A percentile compares a stretch with the other conserved stretches of the same genome.
These are phyloP conservation scores for Candida sanyiensis DNA, from an alignment of 805 yeast genomes.

Conservation along the genomic window DNA sequence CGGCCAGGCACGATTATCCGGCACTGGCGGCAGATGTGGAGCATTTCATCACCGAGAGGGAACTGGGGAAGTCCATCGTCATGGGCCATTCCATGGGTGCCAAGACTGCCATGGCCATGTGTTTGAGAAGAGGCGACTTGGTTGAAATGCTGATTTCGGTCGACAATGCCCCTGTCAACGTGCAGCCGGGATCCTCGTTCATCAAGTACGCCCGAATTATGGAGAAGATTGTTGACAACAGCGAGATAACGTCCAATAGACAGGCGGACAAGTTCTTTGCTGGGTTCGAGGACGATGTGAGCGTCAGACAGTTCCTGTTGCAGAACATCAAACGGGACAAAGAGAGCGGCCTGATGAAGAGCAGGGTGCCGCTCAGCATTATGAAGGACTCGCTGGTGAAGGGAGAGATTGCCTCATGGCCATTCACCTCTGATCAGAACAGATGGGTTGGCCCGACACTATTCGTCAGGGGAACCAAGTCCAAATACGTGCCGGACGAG, in stretches of 20 bases:
- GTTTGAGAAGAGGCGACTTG: constrained; percentile 58
- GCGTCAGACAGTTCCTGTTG: constrained; percentile 70
- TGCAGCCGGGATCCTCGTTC: constrained; percentile 53
- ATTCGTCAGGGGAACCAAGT: constrained; percentile 73
- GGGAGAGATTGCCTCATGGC: constrained; percentile 72
- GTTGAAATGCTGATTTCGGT: constrained; percentile 65
- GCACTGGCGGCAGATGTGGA: constrained; percentile 85
- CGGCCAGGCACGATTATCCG: constrained; percentile 66
- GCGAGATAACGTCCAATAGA: constrained; percentile 41
- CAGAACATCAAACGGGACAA: constrained; percentile 54
- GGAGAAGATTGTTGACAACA: constrained; percentile 46
- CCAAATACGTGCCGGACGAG: constrained; percentile 80
- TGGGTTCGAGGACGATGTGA: constrained; percentile 52
- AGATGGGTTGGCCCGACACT: constrained; percentile 69
- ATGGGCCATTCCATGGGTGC: constrained; percentile 93
- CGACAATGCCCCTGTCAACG: constrained; percentile 84
- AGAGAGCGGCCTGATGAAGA: constrained; percentile 28
- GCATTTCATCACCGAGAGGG: constrained; percentile 44
- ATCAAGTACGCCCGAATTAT: constrained; percentile 61
- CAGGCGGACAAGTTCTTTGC: constrained; percentile 65
- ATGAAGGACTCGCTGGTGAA: constrained; percentile 59
- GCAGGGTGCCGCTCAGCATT: constrained; percentile 61
- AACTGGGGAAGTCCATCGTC: constrained; percentile 45
- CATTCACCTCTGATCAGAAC: constrained; percentile 48
- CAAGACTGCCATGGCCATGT: constrained; percentile 84